Base-by-base conservation (phyloP, 2,329 filamentous ascomycete genomes). In the Neophaeococcomyces aloes region DNA sequence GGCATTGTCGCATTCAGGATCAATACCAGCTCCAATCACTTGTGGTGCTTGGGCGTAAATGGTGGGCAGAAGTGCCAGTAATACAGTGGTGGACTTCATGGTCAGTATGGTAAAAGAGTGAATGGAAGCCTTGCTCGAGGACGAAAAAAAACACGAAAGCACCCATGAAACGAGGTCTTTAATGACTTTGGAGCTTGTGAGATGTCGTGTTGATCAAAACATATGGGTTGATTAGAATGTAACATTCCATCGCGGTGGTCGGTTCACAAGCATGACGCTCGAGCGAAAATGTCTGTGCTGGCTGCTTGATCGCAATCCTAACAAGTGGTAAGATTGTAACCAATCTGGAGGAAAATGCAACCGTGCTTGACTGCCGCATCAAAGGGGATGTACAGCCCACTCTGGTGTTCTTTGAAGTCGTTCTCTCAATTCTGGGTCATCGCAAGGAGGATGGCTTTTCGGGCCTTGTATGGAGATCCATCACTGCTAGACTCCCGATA, bases 111-210 rank as follows among this genome's bases (percentile, higher is more conserved):
- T 29, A 31, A 41, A 33, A 29, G 40, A 40, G 29, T 14, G 19
- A 25, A 13, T 15, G 31, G 13, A 17, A n/a, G 7, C 23, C 27
- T 11, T n/a, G n/a, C n/a, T n/a, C n/a, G n/a, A n/a, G n/a, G n/a
- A n/a, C n/a, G n/a, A n/a, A 30, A 14, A 52, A 53, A 53, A 34
- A 49, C 52, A 46, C 48, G 51, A 49, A 46, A 50, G 49, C 19
- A 29, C 23, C 31, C 31, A 25, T 19, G 23, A 21, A 46, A 44
- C 15, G 25, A 31, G 19, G 13, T 15, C 29, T 23, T 15, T 31
- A 29, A 15, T 23, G 35, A 21, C 10, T 23, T 38, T 38, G 18
- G 14, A 25, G n/a, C 10, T 21, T 25, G 11, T 13, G 18, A 5
- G n/a, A n/a, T n/a, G 29, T 42, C 41, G 35, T 37, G 39, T 3